phyloP scores from a whole-genome alignment of 441 rosid genomes.

The Bocquillonia castaneifolia region DNA sequence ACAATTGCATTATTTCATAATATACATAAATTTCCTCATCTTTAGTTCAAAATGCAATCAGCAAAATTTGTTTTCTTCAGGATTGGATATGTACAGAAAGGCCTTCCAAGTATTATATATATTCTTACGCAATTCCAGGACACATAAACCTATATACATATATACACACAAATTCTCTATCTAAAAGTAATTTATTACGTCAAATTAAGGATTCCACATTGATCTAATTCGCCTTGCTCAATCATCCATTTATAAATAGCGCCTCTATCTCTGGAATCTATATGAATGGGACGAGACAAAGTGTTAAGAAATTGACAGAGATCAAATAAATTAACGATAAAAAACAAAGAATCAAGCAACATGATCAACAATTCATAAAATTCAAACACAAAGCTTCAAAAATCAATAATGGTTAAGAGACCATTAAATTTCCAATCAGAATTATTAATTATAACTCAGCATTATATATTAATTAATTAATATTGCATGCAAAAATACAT shows the following conservation, averaged over 20 bases:
- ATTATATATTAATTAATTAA: neutral
- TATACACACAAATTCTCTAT: neutral
- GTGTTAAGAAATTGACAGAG: neutral
- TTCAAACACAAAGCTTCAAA: neutral
- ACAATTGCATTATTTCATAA: neutral
- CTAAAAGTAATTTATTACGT: neutral
- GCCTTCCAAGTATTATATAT: neutral
- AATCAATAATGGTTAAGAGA: neutral
- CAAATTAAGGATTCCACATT: neutral
- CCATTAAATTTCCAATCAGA: neutral
- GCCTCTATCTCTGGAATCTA: neutral
- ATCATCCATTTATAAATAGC: constrained; percentile 9
- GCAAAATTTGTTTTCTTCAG: neutral
- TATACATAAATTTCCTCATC: neutral
- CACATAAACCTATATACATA: neutral
- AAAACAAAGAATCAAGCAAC: neutral
- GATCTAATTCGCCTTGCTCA: neutral
- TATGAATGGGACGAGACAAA: neutral
- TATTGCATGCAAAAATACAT: too few relatives aligned
- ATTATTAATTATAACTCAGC: neutral
- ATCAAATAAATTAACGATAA: neutral
- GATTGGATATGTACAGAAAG: neutral
- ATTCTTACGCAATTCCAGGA: constrained; percentile 9
- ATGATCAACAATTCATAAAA: constrained; percentile 2
- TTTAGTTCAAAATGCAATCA: neutral